Conservation (phyloP, 78 protist species). For the Dictyostelium citrinum region DNA sequence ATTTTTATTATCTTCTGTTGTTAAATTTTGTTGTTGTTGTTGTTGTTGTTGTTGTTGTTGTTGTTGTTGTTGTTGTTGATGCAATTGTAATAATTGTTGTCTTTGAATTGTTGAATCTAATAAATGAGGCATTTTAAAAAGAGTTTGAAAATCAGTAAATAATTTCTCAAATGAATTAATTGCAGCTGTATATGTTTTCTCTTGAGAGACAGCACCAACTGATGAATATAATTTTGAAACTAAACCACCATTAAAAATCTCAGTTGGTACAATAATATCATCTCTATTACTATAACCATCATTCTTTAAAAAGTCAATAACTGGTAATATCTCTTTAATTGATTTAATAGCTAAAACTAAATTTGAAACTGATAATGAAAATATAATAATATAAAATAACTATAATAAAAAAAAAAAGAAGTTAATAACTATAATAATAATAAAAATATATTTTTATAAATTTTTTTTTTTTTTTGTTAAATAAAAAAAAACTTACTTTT, state of each 20-base stretch:
- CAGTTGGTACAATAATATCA: background rate
- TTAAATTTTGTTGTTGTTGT: background rate
- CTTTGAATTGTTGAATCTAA: background rate
- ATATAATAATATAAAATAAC: slow-evolving; percentile 12
- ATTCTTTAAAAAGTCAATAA: background rate
- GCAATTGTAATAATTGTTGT: background rate
- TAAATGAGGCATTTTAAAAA: slow-evolving; percentile 52
- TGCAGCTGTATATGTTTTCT: background rate
- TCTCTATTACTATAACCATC: background rate
- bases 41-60: background rate
- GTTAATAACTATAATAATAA: background rate
- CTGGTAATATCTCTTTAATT: background rate
- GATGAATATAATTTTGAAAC: background rate
- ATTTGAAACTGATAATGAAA: slow-evolving; percentile 7
- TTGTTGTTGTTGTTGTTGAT: slow-evolving; percentile 12
- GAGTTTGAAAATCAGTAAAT: background rate
- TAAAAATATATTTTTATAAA: no score
- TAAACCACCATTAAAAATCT: background rate
- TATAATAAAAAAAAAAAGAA: background rate
- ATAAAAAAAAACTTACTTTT: background rate
- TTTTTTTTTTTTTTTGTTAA: no score
- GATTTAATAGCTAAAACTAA: slow-evolving; percentile 6
- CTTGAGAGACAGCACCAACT: background rate
- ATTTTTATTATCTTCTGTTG: background rate
- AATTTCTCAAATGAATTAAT: slow-evolving; percentile 14